phyloP scores from a whole-genome alignment of 305 asterid species.

The Coffea humblotiana region DNA sequence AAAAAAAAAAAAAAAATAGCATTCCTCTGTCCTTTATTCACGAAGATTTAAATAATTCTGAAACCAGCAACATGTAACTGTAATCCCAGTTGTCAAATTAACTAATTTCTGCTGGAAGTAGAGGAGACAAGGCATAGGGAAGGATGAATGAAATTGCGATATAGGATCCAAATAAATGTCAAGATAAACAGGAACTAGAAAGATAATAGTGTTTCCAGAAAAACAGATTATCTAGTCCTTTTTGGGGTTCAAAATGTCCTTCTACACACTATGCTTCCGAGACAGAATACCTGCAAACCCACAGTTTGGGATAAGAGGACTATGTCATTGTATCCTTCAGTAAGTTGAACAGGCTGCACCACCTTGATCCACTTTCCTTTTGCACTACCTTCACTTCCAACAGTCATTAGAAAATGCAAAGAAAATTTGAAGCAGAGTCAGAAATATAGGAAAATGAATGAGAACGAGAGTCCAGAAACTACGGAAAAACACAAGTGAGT shows the following conservation, averaged over 20 bases:
- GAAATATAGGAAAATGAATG: not conserved
- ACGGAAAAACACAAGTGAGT: not conserved
- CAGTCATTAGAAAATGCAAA: constrained; percentile 19
- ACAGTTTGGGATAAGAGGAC: constrained; percentile 71
- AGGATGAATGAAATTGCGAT: not conserved
- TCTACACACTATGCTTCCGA: constrained; percentile 1
- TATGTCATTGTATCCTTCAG: constrained; percentile 75
- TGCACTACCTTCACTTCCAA: constrained; percentile 55
- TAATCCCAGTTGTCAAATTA: not conserved
- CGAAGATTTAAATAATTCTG: not conserved
- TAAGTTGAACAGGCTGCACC: constrained; percentile 61
- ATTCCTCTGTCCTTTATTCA: not conserved
- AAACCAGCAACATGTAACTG: not conserved
- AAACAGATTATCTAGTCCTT: not conserved
- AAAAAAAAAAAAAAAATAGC: not conserved
- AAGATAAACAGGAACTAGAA: not conserved
- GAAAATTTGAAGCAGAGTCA: not conserved
- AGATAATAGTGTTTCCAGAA: not conserved
- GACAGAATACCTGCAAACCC: constrained; percentile 79
- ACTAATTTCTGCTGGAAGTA: not conserved
- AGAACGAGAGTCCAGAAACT: not conserved
- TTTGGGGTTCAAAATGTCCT: not conserved
- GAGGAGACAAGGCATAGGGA: not conserved
- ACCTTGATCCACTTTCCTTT: constrained; percentile 85
- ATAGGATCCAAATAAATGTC: not conserved